phyloP scores from a whole-genome alignment of 805 yeast genomes.

The Ogataea pini region DNA sequence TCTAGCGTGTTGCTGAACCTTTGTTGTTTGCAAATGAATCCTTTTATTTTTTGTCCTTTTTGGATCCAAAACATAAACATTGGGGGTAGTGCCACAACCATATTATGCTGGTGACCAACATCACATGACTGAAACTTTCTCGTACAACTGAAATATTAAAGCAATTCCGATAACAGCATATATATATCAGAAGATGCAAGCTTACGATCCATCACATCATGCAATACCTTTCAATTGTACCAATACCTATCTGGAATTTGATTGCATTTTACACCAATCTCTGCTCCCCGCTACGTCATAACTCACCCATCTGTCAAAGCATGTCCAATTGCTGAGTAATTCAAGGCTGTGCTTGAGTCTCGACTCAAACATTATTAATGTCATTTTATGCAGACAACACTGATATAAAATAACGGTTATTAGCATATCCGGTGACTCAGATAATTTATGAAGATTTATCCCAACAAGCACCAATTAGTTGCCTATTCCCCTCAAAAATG shows the following conservation, averaged over 20 bases:
- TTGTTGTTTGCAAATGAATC: not conserved
- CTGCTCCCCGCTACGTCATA: no score
- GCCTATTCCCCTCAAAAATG: constrained; percentile 38
- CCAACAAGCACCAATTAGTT: not conserved
- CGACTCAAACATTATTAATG: not conserved
- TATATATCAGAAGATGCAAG: no score
- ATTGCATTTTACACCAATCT: no score
- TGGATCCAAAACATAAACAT: constrained; percentile 5
- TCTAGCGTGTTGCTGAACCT: not conserved
- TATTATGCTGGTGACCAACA: not conserved
- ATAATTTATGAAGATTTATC: not conserved
- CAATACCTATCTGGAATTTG: no score
- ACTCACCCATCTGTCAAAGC: no score
- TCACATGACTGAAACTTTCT: not conserved
- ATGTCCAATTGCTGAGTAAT: not conserved
- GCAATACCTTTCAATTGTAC: no score
- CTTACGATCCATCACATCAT: no score
- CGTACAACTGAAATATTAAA: no score
- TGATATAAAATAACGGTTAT: not conserved
- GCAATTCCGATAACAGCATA: no score
- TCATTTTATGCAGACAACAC: not conserved
- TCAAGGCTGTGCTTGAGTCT: not conserved
- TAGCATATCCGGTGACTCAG: not conserved
- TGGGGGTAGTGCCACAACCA: not conserved
- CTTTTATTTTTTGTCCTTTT: not conserved